phyloP scores from a whole-genome alignment of 2,329 filamentous ascomycete genomes.

The Cercospora citrullina region DNA sequence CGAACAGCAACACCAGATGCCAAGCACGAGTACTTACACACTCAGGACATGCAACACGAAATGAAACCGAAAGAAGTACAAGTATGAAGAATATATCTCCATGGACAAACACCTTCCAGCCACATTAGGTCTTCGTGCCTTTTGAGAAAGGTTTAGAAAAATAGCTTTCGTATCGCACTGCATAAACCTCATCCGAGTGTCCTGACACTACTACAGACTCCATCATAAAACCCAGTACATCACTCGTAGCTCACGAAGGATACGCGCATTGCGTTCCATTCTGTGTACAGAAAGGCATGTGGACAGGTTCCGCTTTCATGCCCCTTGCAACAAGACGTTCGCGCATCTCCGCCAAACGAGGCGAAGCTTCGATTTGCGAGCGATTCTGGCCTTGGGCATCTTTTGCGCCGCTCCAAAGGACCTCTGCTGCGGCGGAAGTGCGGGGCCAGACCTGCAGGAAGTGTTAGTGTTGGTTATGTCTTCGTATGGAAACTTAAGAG shows the following conservation, averaged over 20 bases:
- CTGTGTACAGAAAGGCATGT: conserved; percentile 73
- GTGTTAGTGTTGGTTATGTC: not conserved
- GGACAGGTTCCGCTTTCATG: conserved; percentile 63
- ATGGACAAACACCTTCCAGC: not conserved
- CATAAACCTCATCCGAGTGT: not conserved
- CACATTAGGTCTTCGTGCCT: too few relatives aligned
- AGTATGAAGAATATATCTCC: not conserved
- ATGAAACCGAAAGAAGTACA: not conserved
- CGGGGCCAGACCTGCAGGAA: conserved; percentile 66
- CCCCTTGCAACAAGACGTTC: conserved; percentile 72
- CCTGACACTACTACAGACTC: not conserved
- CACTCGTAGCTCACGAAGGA: conserved; percentile 13
- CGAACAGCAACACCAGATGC: not conserved
- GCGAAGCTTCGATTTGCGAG: conserved; percentile 68
- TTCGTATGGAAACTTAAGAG: not conserved
- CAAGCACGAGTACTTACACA: not conserved
- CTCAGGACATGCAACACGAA: not conserved
- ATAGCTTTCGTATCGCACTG: not conserved
- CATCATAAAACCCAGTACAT: not conserved
- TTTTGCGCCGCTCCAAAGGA: conserved; percentile 73
- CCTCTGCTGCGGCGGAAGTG: conserved; percentile 70
- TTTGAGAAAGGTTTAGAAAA: not conserved
- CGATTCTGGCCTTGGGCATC: conserved; percentile 66
- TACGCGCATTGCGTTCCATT: conserved; percentile 52
- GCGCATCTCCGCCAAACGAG: conserved; percentile 71